These are phyloP conservation scores for Lobosporangium transversale DNA, from an alignment of 192 early-diverging fungal species.

Conservation along the genomic window DNA sequence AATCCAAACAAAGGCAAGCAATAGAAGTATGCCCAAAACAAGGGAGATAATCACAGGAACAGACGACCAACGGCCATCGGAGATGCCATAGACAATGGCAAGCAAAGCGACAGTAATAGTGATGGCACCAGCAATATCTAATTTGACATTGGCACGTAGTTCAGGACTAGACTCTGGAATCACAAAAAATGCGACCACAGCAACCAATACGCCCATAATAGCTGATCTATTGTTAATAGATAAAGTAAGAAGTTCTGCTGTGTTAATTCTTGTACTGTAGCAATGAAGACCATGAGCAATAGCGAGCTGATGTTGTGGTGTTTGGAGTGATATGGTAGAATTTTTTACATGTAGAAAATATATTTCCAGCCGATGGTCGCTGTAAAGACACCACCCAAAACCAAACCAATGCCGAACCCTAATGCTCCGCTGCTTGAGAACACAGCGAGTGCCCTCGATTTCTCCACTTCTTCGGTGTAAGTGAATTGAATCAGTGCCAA, in stretches of 20 bases:
- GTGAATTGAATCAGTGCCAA: conserved; percentile 51
- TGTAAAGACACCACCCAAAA: conserved; percentile 52
- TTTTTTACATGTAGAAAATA: conserved; percentile 53
- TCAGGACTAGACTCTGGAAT: conserved; percentile 41
- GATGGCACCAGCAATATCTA: conserved; percentile 46
- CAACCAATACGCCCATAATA: conserved; percentile 46
- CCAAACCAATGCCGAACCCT: conserved; percentile 48
- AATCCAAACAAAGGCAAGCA: conserved; percentile 52
- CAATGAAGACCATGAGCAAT: background rate
- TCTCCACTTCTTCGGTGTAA: conserved; percentile 42
- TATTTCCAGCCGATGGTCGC: conserved; percentile 55
- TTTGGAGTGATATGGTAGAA: too few relatives aligned
- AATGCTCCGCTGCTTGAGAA: conserved; percentile 50
- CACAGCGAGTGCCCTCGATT: conserved; percentile 37
- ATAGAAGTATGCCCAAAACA: conserved; percentile 45
- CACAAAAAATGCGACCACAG: conserved; percentile 45
- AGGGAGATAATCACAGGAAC: conserved; percentile 49
- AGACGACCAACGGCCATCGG: conserved; percentile 52
- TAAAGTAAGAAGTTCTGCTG: too few relatives aligned
- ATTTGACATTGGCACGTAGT: conserved; percentile 34
- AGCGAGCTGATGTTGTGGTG: too few relatives aligned
- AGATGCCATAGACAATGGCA: conserved; percentile 47
- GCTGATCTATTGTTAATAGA: conserved; percentile 52
- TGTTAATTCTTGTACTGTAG: too few relatives aligned
- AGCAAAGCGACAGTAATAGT: conserved; percentile 45